Evolutionary conservation across 768 basidiomycete genomes (phyloP).

Genomic region (Phaffia tasmanica): DNA sequence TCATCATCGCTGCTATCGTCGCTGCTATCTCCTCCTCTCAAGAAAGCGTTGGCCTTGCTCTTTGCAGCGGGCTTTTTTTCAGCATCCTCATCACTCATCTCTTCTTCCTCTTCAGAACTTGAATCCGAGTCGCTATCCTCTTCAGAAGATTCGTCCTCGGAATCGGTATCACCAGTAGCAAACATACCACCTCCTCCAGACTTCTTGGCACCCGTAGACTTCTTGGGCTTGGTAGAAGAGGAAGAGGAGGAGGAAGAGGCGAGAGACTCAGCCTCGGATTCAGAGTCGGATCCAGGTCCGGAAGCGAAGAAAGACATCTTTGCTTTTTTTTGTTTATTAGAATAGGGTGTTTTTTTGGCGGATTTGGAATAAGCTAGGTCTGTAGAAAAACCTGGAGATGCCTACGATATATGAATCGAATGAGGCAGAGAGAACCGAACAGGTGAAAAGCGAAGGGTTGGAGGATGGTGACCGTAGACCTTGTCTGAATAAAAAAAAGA

Average conservation of each 20-base stretch:
- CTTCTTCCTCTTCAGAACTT: slow-evolving; percentile 25
- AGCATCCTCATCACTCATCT: slow-evolving; percentile 20
- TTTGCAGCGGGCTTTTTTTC: slow-evolving; percentile 23
- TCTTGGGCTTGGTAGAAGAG: slow-evolving; percentile 10
- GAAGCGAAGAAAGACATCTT: slow-evolving; percentile 26
- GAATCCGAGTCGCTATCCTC: slow-evolving; percentile 13
- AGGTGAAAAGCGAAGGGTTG: neutral
- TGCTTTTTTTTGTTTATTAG: no score
- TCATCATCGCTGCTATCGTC: neutral
- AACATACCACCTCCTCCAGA: slow-evolving; percentile 23
- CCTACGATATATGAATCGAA: slow-evolving; percentile 11
- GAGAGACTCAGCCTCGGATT: slow-evolving; percentile 23
- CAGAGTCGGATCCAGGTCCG: slow-evolving; percentile 21
- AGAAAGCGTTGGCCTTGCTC: slow-evolving; percentile 21
- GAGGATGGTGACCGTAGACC: no score
- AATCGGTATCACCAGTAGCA: slow-evolving; percentile 24
- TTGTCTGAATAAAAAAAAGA: no score
- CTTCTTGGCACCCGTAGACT: neutral
- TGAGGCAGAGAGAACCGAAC: slow-evolving; percentile 4
- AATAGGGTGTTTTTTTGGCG: no score
- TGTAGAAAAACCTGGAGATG: slow-evolving; percentile 18
- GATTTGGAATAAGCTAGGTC: neutral
- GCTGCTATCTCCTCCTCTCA: slow-evolving; percentile 14
- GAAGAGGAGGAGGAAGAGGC: slow-evolving; percentile 16
- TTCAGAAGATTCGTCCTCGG: slow-evolving; percentile 20